Conservation (phyloP, 73 alveolate genomes). For the Paramecium caudatum region DNA sequence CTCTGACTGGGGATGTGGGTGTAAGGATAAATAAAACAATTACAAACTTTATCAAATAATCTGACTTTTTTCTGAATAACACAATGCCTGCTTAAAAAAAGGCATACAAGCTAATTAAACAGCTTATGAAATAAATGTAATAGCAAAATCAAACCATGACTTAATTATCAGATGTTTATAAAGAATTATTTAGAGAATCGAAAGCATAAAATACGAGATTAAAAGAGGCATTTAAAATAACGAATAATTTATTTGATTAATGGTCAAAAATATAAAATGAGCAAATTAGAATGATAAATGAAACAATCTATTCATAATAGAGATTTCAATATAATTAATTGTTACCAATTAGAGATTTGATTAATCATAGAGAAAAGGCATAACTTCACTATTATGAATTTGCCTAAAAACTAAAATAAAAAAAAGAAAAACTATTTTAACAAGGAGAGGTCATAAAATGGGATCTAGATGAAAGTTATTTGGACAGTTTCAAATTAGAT, state of each 20-base stretch:
- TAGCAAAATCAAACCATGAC: not conserved
- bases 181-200: slow-evolving; percentile 3
- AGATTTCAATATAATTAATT: slow-evolving; percentile 9
- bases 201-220: slow-evolving; percentile 2
- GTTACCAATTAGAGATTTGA: not conserved
- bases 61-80: not conserved
- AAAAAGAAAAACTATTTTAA: slow-evolving; percentile 42
- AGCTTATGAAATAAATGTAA: slow-evolving; percentile 1
- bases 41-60: not conserved
- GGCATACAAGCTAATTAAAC: not conserved
- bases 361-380: not conserved
- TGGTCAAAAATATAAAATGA: slow-evolving; percentile 29
- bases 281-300: not conserved
- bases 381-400: not conserved
- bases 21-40: slow-evolving; percentile 1
- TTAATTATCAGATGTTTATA: slow-evolving; percentile 28
- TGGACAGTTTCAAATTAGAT: slow-evolving; percentile 32
- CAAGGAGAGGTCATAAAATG: slow-evolving; percentile 15
- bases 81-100: not conserved
- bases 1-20: slow-evolving; percentile 12
- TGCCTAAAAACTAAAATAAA: not conserved
- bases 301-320: slow-evolving; percentile 5
- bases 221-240: not conserved
- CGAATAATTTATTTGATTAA: not conserved
- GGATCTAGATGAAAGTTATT: slow-evolving; percentile 13